Base-by-base conservation (phyloP, 495 filamentous ascomycete genomes). In the Annulohypoxylon stygium region DNA sequence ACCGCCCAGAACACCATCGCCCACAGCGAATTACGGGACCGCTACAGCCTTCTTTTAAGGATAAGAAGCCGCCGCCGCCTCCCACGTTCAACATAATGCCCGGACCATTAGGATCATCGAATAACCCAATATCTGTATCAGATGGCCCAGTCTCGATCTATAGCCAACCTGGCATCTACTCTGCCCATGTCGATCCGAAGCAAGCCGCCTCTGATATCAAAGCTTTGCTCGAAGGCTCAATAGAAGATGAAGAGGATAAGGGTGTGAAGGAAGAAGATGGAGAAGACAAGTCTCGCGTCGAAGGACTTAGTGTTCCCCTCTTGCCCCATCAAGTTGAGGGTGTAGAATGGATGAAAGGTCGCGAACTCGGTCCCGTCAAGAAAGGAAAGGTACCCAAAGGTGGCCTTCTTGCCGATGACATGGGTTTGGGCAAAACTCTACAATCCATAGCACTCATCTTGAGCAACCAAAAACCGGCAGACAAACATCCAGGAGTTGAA, bases 261-360 rank as follows among this genome's bases (percentile, higher is more conserved):
- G 57, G 78, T 7, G 47, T 69, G 14, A 76, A 76, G 62, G 83
- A 86, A 53, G 78, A 93, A 55, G 84, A 88, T 36, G 84, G 81
- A 55, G 90, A 91, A 69, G 77, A 78, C 23, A 77, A 75, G 36
- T 67, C 69, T 2, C 71, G 45, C 9, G 43, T 86, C 14, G 91
- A 96, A 69, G 96, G 96, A 3, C 81, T 99, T 71, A 92, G 91
- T 53, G 93, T 97, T 50, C 92, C 90, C 61, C 86, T 99, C 3
- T 86, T 98, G 0, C 96, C 94, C 3, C 96, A 99, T 78, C 96
- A 99, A 78, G 86, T 97, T 9, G 91, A 97, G 25, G 96, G 96
- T 66, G 90, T 98, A 2, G 88, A 90, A 47, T 99, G 97, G 93
- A 97, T 99, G 93, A 90, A 85, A 61, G 91, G 92, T 37, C 93